A percentile compares a stretch with the other conserved stretches of the same genome.
Conservation (phyloP, 2,329 filamentous ascomycete genomes). For the Talaromyces rugulosus region DNA sequence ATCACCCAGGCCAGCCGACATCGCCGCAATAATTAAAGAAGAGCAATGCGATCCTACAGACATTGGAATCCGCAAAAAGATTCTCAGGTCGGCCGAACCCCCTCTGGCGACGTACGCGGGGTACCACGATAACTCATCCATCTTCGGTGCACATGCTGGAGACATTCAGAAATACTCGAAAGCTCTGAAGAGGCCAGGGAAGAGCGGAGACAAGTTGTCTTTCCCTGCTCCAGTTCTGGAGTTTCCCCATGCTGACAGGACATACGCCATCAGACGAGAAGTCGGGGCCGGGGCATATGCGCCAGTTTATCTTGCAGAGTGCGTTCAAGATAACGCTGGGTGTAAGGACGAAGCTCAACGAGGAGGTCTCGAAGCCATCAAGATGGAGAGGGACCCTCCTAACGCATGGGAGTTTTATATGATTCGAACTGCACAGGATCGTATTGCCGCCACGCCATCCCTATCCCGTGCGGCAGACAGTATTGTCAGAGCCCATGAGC, state of each 20-base stretch:
- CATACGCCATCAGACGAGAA: slow-evolving; percentile 77
- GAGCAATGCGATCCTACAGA: slow-evolving; percentile 85
- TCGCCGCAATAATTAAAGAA: slow-evolving; percentile 72
- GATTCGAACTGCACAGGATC: slow-evolving; percentile 73
- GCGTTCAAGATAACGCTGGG: slow-evolving; percentile 49
- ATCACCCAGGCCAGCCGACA: slow-evolving; percentile 18
- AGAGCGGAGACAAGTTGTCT: slow-evolving; percentile 55
- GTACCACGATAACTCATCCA: slow-evolving; percentile 68
- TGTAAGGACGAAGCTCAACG: slow-evolving; percentile 19
- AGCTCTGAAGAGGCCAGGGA: slow-evolving; percentile 50
- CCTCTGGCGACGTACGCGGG: slow-evolving; percentile 70
- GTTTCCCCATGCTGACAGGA: slow-evolving; percentile 61
- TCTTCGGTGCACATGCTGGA: slow-evolving; percentile 60
- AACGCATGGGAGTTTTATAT: slow-evolving; percentile 96
- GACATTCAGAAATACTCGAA: slow-evolving; percentile 84
- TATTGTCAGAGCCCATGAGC: slow-evolving; percentile 77
- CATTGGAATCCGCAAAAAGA: slow-evolving; percentile 66
- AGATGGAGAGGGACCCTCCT: slow-evolving; percentile 81
- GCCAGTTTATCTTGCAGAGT: slow-evolving; percentile 86
- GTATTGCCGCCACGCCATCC: slow-evolving; percentile 59
- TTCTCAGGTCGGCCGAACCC: slow-evolving; percentile 70
- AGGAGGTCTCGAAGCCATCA: slow-evolving; percentile 76
- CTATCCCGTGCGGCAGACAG: slow-evolving; percentile 67
- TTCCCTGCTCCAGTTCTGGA: slow-evolving; percentile 61
- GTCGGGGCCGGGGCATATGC: slow-evolving; percentile 92